Percentiles rank a stretch among this genome's conserved stretches.
Evolutionary conservation across 352 stramenopile species (phyloP).

Genomic region (Phytopythium chamaehyphon): DNA sequence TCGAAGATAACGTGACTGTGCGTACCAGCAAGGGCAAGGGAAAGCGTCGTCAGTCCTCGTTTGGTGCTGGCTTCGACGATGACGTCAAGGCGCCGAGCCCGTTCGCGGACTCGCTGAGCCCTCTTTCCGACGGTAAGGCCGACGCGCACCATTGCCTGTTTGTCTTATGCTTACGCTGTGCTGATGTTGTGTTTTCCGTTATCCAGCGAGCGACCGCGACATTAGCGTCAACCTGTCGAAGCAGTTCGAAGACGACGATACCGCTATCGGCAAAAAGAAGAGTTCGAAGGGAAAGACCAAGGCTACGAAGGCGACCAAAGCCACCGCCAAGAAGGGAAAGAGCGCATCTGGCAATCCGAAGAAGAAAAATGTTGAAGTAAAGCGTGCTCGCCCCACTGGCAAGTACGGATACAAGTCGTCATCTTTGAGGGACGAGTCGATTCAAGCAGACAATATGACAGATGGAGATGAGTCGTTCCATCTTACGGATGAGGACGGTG

Average conservation of each 20-base stretch:
- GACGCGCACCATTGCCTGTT: background rate
- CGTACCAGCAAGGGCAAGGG: conserved; percentile 10
- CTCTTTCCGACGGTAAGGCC: conserved; percentile 56
- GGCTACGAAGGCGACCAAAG: conserved; percentile 10
- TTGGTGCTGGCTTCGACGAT: conserved; percentile 25
- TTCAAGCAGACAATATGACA: conserved; percentile 33
- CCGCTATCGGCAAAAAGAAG: conserved; percentile 21
- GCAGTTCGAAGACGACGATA: conserved; percentile 20
- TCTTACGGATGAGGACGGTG: conserved; percentile 31
- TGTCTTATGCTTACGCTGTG: background rate
- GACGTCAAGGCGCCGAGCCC: conserved; percentile 39
- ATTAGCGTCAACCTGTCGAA: conserved; percentile 7
- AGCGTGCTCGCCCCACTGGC: conserved; percentile 21
- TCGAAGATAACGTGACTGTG: conserved; percentile 22
- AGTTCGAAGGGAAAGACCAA: conserved; percentile 23
- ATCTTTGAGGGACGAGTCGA: conserved; percentile 37
- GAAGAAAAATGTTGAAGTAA: conserved; percentile 20
- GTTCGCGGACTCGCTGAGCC: conserved; percentile 59
- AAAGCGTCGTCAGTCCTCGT: conserved; percentile 33
- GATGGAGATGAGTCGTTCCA: conserved; percentile 66
- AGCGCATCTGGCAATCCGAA: conserved; percentile 11
- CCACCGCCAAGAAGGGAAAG: conserved; percentile 10
- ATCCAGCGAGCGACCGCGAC: conserved; percentile 54
- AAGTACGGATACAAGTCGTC: conserved; percentile 51
- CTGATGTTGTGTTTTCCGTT: conserved; percentile 1